These are phyloP conservation scores for Aspergillus hiratsukae DNA, from an alignment of 2,329 filamentous ascomycete species.

Conservation along the genomic window DNA sequence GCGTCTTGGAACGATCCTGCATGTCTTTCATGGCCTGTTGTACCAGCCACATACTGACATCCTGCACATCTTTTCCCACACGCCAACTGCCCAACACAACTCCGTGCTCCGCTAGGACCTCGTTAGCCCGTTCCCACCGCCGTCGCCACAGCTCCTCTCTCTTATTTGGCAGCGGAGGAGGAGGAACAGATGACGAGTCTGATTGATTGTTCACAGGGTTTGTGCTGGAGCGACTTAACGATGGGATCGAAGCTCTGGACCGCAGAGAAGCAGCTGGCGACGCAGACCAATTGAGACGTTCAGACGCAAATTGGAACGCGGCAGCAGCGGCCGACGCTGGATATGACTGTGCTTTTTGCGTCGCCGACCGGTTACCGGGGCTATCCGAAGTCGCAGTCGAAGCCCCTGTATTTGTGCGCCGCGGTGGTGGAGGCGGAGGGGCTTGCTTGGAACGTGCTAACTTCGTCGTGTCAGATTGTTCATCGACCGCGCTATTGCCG, in stretches of 20 bases:
- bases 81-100: constrained; percentile 45
- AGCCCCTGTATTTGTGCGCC: constrained; percentile 26
- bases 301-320: constrained; percentile 29
- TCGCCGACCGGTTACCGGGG: constrained; percentile 10
- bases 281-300: constrained; percentile 21
- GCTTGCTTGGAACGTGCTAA: constrained; percentile 21
- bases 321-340: constrained; percentile 23
- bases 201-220: constrained; percentile 15
- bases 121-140: constrained; percentile 44
- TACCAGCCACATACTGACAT: constrained; percentile 41
- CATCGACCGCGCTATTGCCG: background rate
- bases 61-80: constrained; percentile 42
- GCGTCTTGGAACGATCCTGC: background rate
- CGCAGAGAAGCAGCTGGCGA: constrained; percentile 16
- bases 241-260: constrained; percentile 20
- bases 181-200: constrained; percentile 13
- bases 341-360: constrained; percentile 22
- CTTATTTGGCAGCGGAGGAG: constrained; percentile 39
- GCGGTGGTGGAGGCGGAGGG: constrained; percentile 28
- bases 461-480: constrained; percentile 2
- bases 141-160: constrained; percentile 48
- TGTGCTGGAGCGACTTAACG: constrained; percentile 14
- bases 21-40: constrained; percentile 33
- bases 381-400: constrained; percentile 13
- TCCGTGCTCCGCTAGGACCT: constrained; percentile 38